Percentiles rank a stretch among this genome's conserved stretches.
Conservation (phyloP, 108 stramenopile genomes). For the Cyclotella baltica region DNA sequence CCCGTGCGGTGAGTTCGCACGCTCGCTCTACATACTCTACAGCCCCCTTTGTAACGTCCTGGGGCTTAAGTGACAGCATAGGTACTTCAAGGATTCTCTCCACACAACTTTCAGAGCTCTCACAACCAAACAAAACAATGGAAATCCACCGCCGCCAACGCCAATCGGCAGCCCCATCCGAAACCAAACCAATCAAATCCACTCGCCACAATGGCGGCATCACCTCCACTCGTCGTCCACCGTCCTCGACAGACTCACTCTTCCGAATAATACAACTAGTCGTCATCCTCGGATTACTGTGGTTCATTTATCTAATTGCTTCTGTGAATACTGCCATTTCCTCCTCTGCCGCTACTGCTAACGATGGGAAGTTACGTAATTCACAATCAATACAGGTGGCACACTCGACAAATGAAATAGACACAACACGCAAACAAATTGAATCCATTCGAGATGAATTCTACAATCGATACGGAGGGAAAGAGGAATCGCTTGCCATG, state of each 20-base stretch:
- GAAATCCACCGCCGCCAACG: conserved; percentile 4
- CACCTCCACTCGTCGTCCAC: background rate
- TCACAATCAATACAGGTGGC: background rate
- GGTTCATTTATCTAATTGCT: conserved; percentile 13
- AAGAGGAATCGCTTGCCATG: conserved; percentile 39
- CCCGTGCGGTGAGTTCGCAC: no score
- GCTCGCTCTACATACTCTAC: no score
- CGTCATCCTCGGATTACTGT: background rate
- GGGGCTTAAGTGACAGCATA: no score
- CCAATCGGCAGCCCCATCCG: background rate
- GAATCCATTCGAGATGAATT: conserved; percentile 36
- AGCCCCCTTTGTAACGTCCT: no score
- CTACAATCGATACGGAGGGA: conserved; percentile 49
- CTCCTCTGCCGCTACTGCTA: background rate
- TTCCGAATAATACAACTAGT: background rate
- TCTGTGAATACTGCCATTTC: conserved; percentile 1
- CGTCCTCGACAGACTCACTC: background rate
- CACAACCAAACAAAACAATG: conserved; percentile 7
- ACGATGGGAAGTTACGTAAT: background rate
- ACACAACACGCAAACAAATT: conserved; percentile 20
- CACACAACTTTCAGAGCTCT: no score
- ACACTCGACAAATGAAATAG: no score
- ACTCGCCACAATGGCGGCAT: background rate
- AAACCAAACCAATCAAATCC: background rate
- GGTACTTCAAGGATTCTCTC: no score